Percentiles rank a stretch among this genome's conserved stretches.
phyloP scores from a whole-genome alignment of 2,329 filamentous ascomycete species.

The Fusarium scirpi region DNA sequence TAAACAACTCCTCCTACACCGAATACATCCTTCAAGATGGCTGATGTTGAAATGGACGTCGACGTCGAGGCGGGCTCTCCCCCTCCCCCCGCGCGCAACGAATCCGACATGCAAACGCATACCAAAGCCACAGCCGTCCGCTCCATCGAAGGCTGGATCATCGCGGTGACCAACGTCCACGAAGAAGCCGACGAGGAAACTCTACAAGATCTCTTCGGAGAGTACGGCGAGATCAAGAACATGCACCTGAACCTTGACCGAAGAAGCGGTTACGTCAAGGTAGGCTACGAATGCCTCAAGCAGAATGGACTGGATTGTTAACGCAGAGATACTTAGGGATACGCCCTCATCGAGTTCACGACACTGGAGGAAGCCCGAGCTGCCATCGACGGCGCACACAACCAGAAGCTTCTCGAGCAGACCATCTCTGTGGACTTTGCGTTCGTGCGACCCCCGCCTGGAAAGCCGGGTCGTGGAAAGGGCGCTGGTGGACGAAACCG shows the following conservation, averaged over 20 bases:
- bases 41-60: conserved; percentile 70
- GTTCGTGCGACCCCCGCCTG: conserved; percentile 82
- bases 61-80: conserved; percentile 57
- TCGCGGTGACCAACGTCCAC: conserved; percentile 88
- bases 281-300: conserved; percentile 48
- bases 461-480: conserved; percentile 56
- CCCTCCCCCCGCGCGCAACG: conserved; percentile 60
- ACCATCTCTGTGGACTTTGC: conserved; percentile 85
- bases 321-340: conserved; percentile 67
- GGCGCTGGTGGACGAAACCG: conserved; percentile 56
- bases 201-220: conserved; percentile 82
- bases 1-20: not conserved
- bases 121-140: conserved; percentile 83
- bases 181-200: conserved; percentile 89
- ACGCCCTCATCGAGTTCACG: conserved; percentile 86
- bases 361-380: conserved; percentile 82
- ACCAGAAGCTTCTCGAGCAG: conserved; percentile 83
- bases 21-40: conserved; percentile 54
- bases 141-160: conserved; percentile 90
- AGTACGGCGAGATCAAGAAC: conserved; percentile 90
- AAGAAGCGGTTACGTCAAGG: conserved; percentile 88
- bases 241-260: conserved; percentile 85
- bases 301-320: not conserved
- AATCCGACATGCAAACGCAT: conserved; percentile 77
- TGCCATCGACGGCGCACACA: conserved; percentile 84